Evolutionary conservation across 2,329 filamentous ascomycete genomes (phyloP).

Genomic region (Colletotrichum chlorophyti): DNA sequence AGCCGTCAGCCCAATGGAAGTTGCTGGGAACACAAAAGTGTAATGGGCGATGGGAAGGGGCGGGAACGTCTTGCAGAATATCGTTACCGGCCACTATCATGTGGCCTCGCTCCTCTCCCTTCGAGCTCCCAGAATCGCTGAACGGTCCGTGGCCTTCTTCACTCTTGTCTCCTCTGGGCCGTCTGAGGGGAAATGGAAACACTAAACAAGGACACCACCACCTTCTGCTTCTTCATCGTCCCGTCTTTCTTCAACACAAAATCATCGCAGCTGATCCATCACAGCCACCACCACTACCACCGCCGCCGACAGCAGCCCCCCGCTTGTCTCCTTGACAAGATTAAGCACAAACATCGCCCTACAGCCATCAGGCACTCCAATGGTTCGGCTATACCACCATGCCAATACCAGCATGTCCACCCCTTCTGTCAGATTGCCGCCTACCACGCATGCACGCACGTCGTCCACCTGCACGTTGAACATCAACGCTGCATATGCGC

Average conservation of each 20-base stretch:
- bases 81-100: neutral
- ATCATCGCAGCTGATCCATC: too few species aligned
- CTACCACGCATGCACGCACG: neutral
- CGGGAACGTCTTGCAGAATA: neutral
- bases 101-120: neutral
- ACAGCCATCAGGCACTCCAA: constrained; percentile 12
- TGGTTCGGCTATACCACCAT: constrained; percentile 12
- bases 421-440: constrained; percentile 17
- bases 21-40: neutral
- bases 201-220: constrained; percentile 5
- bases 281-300: constrained; percentile 10
- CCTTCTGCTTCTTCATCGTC: neutral
- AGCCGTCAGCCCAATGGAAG: neutral
- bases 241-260: neutral
- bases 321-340: constrained; percentile 5
- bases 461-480: neutral
- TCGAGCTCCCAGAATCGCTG: neutral
- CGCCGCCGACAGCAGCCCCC: too few species aligned
- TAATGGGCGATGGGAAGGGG: neutral
- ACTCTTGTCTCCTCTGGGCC: constrained; percentile 1
- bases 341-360: constrained; percentile 20
- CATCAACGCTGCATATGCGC: constrained; percentile 7
- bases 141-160: too few species aligned
- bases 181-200: constrained; percentile 7
- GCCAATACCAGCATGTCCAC: neutral